Evolutionary conservation across 2,329 filamentous ascomycete genomes (phyloP).

Genomic region (Aspergillus piperis): DNA sequence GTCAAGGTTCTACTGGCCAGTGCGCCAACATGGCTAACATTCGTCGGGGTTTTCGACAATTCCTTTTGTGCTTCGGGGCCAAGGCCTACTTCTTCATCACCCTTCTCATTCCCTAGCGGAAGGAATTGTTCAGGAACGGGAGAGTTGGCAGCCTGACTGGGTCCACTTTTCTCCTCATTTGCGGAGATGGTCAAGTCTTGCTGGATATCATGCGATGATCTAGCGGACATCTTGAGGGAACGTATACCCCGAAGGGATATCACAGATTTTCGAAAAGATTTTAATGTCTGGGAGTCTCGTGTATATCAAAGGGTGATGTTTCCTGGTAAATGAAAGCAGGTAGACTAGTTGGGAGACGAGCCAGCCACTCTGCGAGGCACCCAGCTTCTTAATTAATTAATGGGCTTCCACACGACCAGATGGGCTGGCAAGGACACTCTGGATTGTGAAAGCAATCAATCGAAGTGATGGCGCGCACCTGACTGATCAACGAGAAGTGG

Average conservation of each 20-base stretch:
- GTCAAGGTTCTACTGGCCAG: slow-evolving; percentile 36
- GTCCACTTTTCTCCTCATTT: slow-evolving; percentile 3
- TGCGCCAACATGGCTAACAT: slow-evolving; percentile 27
- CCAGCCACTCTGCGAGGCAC: not conserved
- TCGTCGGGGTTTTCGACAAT: slow-evolving; percentile 27
- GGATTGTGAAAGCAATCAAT: not conserved
- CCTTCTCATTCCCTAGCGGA: slow-evolving; percentile 7
- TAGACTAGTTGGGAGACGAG: not conserved
- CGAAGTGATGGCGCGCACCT: not conserved
- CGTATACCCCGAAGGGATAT: not conserved
- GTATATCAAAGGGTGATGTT: not conserved
- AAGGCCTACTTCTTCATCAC: slow-evolving; percentile 25
- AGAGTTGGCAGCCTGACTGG: slow-evolving; percentile 5
- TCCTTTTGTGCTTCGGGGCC: slow-evolving; percentile 16
- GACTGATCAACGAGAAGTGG: not conserved
- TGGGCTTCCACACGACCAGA: not conserved
- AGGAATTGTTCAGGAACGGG: slow-evolving; percentile 13
- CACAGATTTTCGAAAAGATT: not conserved
- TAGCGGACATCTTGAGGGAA: slow-evolving; percentile 7
- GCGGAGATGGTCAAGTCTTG: not conserved
- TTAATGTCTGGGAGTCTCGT: not conserved
- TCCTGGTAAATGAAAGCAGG: not conserved
- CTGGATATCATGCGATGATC: not conserved
- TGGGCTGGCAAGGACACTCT: not conserved
- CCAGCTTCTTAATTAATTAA: not conserved